Evolutionary conservation across 108 stramenopile species (phyloP), one percentile per base, ranked within the genome.

Genomic region (Poteriospumella lacustris): DNA sequence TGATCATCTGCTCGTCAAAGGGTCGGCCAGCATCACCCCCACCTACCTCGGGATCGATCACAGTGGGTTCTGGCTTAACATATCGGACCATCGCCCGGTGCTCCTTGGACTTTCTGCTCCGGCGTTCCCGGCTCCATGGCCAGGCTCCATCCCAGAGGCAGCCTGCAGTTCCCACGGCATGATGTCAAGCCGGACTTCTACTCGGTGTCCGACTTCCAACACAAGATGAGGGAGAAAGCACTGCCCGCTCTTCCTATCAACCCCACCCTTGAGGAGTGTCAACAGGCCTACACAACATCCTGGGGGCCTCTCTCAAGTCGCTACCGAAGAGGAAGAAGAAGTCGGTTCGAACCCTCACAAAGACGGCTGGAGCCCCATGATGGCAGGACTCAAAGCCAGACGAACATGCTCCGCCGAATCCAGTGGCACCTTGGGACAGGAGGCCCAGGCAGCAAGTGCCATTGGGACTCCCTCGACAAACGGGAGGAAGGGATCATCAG

Each of bases 121-220:
- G 9, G 47, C 47, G 47, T 52, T 52, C 47, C 47, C 47, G 47
- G 47, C 47, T 52, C 19, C 47, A 52, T 19, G 47, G 47, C 47
- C 47, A 52, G 47, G 47, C 47, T 52, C 47, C 47, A 52, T 52
- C 47, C 47, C 47, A 52, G 47, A 52, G 47, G 47, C 47, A 52
- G 47, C 19, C 15, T 52, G 19, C 47, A 52, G 47, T 52, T 52
- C 19, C 47, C 47, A 52, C 47, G 47, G 47, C 47, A 52, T 19
- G 47, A 52, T 52, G 47, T 52, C 9, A 52, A 52, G 19, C 47
- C 47, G 47, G 47, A 52, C 47, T 52, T 52, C 47, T 52, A 52
- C 47, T 52, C 47, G 47, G 47, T 52, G 15, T 52, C 47, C 47
- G 47, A 52, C 47, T 52, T 52, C 47, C 47, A 52, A 52, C 47